These are phyloP conservation scores for Moesziomyces aphidis DNA, from an alignment of 1,284 basidiomycete genomes.

Conservation along the genomic window DNA sequence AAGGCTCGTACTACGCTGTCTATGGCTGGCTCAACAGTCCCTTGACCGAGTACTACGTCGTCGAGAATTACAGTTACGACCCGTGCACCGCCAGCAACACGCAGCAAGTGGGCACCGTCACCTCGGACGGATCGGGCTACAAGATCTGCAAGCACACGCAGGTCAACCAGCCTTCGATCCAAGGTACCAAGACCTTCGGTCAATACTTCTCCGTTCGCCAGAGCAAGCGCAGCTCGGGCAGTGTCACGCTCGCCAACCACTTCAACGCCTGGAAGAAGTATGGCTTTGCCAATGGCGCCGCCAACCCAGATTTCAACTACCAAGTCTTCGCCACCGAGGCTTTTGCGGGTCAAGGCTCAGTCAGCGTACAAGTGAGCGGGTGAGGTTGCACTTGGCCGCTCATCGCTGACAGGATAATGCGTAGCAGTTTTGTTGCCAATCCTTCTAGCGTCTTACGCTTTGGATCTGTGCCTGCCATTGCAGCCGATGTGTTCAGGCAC, in stretches of 20 bases:
- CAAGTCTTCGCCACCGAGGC: constrained; percentile 47
- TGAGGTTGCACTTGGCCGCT: background rate
- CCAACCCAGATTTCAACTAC: constrained; percentile 36
- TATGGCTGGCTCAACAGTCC: constrained; percentile 44
- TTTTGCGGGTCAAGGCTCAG: constrained; percentile 20
- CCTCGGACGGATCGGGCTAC: constrained; percentile 32
- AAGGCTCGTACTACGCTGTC: constrained; percentile 33
- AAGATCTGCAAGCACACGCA: constrained; percentile 44
- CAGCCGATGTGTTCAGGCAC: no score
- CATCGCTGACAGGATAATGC: no score
- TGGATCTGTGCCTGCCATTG: no score
- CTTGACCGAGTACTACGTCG: constrained; percentile 40
- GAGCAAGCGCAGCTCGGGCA: constrained; percentile 32
- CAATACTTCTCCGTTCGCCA: constrained; percentile 33
- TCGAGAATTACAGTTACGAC: constrained; percentile 40
- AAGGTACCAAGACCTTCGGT: constrained; percentile 39
- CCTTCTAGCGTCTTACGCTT: no score
- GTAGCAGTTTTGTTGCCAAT: no score
- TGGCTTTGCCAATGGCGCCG: constrained; percentile 31
- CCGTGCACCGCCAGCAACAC: constrained; percentile 20
- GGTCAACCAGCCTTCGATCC: constrained; percentile 40
- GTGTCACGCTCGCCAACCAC: constrained; percentile 28
- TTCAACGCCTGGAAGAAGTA: constrained; percentile 40
- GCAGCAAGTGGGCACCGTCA: constrained; percentile 19
- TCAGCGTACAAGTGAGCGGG: constrained; percentile 19